Base-by-base conservation (phyloP, 2,329 filamentous ascomycete genomes). In the Sporothrix brasiliensis region DNA sequence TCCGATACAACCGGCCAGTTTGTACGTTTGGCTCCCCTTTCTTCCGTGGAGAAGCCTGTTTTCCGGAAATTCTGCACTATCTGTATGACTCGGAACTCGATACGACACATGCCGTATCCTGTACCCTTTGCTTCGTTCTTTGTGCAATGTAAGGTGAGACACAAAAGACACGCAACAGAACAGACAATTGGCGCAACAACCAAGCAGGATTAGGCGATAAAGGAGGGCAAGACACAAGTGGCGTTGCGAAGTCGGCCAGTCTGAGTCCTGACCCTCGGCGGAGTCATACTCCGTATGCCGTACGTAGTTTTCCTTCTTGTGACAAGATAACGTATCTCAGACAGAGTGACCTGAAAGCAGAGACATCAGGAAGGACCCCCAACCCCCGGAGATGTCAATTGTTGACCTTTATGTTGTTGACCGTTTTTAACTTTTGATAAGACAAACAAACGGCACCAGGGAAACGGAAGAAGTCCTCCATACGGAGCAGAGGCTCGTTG, bases 111-210 rank as follows among this genome's bases (percentile, higher is more conserved):
- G 16, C 13, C 9, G 27, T 34, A 56, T 14, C 16, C 52, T 30
- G 27, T 34, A 27, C 7, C 34, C 34, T 34, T 9, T 7, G 3
- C 34, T 34, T 34, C 34, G 30, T 24, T 30, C 21, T 56, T 58
- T 68, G 50, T 54, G 66, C 58, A 21, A 68, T 49, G 66, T n/a
- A 24, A 68, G 34, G 30, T 30, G 52, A 68, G 66, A 58, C 66
- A 68, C 58, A 27, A 47, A 27, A 63, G 39, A 21, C 39, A 27
- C 19, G 39, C 39, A 63, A 63, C 11, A 47, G 39, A 41, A 11
- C 1, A 3, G 11, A 41, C 10, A 53, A 27, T 30, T 27, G 49
- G 66, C 24, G 66, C n/a, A 68, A 56, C 27, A 34, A 47, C 2
- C 14, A 21, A 34, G 52, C 50, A 58, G 52, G 52, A 47, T 56